phyloP scores from a whole-genome alignment of 2,329 filamentous ascomycete genomes.

The Sporothrix brasiliensis region DNA sequence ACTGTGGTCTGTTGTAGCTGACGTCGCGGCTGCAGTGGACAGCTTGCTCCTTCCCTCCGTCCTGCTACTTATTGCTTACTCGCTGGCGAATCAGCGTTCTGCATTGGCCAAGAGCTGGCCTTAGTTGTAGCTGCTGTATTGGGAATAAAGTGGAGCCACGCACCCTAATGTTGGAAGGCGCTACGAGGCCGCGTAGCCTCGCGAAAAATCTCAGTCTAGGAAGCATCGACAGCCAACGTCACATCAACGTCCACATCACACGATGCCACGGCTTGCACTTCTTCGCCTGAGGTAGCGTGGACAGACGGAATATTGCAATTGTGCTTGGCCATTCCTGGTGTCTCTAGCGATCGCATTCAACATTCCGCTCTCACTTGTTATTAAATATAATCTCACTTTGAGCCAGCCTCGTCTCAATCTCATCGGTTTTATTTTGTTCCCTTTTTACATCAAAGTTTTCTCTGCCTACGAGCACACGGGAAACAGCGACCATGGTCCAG shows the following conservation, averaged over 20 bases:
- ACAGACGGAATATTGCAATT: no score
- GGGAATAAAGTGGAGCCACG: neutral
- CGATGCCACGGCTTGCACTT: neutral
- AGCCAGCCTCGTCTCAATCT: no score
- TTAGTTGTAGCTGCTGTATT: constrained; percentile 8
- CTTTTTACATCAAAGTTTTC: neutral
- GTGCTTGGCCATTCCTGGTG: no score
- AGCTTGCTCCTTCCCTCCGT: constrained; percentile 3
- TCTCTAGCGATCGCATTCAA: no score
- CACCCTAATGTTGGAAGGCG: neutral
- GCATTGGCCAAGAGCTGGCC: constrained; percentile 18
- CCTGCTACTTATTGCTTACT: neutral
- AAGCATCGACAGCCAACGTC: neutral
- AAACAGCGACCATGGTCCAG: constrained; percentile 42
- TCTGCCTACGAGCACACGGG: neutral
- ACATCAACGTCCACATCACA: neutral
- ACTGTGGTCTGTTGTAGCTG: neutral
- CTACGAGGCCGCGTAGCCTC: constrained; percentile 3
- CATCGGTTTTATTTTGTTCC: neutral
- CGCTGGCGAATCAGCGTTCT: constrained; percentile 15
- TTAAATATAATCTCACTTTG: no score
- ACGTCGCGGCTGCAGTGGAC: constrained; percentile 17
- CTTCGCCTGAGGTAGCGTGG: neutral
- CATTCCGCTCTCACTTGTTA: no score
- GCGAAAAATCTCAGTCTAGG: constrained; percentile 7